Base-by-base conservation (phyloP, 1,284 basidiomycete genomes). In the Thecaphora frezii region DNA sequence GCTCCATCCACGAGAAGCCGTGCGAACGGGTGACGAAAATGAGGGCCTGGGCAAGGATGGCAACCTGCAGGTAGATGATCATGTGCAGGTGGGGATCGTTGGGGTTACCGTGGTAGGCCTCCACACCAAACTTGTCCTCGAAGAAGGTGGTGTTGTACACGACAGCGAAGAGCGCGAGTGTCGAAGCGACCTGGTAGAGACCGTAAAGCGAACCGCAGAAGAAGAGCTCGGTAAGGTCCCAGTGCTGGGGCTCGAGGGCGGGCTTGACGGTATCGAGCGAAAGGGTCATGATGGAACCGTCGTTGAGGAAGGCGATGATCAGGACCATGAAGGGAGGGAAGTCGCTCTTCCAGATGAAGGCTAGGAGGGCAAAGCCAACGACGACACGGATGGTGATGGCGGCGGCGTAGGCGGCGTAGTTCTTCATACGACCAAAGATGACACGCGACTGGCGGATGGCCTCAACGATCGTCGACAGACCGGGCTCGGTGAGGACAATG, bases 271-370 rank as follows among this genome's bases (percentile, higher is more conserved):
- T 91, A 82, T 97, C 93, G 59, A 97, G 89, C 26, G 92, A 96
- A 67, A 97, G 85, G 13, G 93, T 97, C 93, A 97, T 97, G 85
- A 97, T 73, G 71, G 93, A 96, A 81, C 93, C 93, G 80, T 97
- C 93, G 82, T 97, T 97, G 72, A 97, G 84, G 49, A 97, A 85
- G 59, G 93, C 93, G 71, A 97, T 94, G 82, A 97, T 90, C 81
- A 97, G 89, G 67, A 97, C 88, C 93, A 97, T 97, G 87, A 97
- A 97, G 18, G 93, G 92, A 75, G 93, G 93, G 90, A 97, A 97
- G 82, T 94, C 89, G 81, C 93, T 92, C 84, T 89, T 87, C 88
- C 93, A 97, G 57, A 88, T 89, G 80, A 97, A 97, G 48, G 91
- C 89, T 79, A 97, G 86, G 82, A 97, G 87, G 71, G 93, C 87